These are phyloP conservation scores for Yarrowia sp. DNA, from an alignment of 805 yeast genomes.

Conservation along the genomic window DNA sequence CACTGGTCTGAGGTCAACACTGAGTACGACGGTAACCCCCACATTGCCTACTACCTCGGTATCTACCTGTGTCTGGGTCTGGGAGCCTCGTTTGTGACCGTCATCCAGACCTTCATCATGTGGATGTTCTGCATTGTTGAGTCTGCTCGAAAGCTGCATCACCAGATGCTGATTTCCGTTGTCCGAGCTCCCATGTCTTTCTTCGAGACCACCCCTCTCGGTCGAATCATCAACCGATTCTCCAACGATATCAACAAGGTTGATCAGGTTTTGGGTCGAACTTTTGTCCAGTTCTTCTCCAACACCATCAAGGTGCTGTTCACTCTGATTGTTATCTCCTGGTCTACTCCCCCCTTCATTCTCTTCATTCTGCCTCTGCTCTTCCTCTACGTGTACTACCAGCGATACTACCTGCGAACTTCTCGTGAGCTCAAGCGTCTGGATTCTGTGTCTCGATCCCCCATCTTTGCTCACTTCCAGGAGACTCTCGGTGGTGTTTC, in stretches of 20 bases:
- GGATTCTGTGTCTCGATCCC: constrained; percentile 66
- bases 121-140: constrained; percentile 81
- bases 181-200: constrained; percentile 92
- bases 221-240: constrained; percentile 85
- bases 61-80: constrained; percentile 76
- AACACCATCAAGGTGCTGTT: constrained; percentile 47
- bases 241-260: constrained; percentile 87
- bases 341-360: constrained; percentile 85
- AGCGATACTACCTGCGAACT: constrained; percentile 63
- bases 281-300: constrained; percentile 43
- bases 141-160: constrained; percentile 72
- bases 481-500: constrained; percentile 77
- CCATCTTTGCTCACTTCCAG: constrained; percentile 78
- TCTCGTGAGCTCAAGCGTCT: constrained; percentile 80
- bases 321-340: constrained; percentile 77
- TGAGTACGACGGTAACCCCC: constrained; percentile 64
- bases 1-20: constrained; percentile 95
- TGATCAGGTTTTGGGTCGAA: constrained; percentile 64
- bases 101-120: constrained; percentile 64
- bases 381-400: constrained; percentile 65
- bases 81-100: constrained; percentile 56
- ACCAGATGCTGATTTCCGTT: constrained; percentile 68
- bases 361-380: constrained; percentile 68
- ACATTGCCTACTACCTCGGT: constrained; percentile 67
- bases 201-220: constrained; percentile 94